Conservation (phyloP, 768 basidiomycete genomes). For the Pulveroboletus ravenelii region DNA sequence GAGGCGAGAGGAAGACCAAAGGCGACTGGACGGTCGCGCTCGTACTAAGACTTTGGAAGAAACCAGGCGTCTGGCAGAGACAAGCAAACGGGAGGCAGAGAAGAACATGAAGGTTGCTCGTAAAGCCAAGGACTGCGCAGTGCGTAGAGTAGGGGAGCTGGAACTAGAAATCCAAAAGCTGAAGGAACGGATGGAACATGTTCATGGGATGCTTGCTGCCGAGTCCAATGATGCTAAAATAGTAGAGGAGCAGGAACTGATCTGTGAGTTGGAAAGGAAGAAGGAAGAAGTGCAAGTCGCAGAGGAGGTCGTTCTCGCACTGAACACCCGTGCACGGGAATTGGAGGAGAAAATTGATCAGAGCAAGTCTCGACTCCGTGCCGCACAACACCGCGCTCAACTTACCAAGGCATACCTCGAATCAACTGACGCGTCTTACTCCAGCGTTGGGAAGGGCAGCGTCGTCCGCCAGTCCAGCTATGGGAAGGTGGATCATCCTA, state of each 20-base stretch:
- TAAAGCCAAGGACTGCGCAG: constrained; percentile 57
- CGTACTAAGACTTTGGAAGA: constrained; percentile 87
- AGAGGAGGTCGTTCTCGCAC: constrained; percentile 61
- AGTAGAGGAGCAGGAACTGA: constrained; percentile 43
- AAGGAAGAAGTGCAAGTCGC: constrained; percentile 50
- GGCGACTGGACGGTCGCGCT: constrained; percentile 72
- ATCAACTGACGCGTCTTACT: constrained; percentile 12
- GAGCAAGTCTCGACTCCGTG: constrained; percentile 55
- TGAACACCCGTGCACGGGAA: constrained; percentile 64
- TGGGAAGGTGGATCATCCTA: constrained; percentile 13
- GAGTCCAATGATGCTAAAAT: constrained; percentile 40
- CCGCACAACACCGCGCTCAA: constrained; percentile 57
- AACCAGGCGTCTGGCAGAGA: constrained; percentile 76
- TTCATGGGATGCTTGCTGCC: constrained; percentile 47
- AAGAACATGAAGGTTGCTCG: constrained; percentile 76
- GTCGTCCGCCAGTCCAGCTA: constrained; percentile 5
- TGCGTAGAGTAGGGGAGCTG: constrained; percentile 51
- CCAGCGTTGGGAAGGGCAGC: constrained; percentile 2
- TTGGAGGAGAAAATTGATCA: constrained; percentile 67
- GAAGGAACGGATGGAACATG: constrained; percentile 49
- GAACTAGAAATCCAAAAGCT: constrained; percentile 58
- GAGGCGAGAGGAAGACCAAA: constrained; percentile 80
- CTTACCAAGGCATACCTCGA: constrained; percentile 34
- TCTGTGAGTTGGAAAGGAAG: constrained; percentile 48
- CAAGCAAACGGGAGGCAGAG: constrained; percentile 77